phyloP scores from a whole-genome alignment of 345 rosid species.

The Melaleuca alternifolia region DNA sequence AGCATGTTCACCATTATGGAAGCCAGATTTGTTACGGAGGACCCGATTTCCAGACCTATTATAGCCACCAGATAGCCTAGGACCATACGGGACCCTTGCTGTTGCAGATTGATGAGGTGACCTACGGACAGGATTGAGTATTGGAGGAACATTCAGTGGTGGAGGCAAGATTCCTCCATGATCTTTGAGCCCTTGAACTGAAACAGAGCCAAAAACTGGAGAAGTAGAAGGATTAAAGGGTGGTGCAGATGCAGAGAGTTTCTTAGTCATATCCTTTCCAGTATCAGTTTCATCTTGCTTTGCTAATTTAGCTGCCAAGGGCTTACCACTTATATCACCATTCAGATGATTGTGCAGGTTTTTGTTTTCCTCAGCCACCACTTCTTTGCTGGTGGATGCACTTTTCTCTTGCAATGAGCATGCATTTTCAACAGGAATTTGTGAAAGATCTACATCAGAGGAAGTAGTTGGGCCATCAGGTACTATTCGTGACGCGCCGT shows the following conservation, averaged over 20 bases:
- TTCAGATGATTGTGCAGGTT: slow-evolving; percentile 18
- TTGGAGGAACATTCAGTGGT: slow-evolving; percentile 72
- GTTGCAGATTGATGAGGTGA: slow-evolving; percentile 93
- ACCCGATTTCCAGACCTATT: slow-evolving; percentile 73
- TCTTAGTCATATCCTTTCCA: slow-evolving; percentile 69
- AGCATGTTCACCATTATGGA: slow-evolving; percentile 40
- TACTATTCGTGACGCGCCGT: slow-evolving; percentile 9
- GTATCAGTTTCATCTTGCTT: slow-evolving; percentile 54
- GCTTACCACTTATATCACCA: slow-evolving; percentile 20
- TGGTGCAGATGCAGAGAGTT: slow-evolving; percentile 94
- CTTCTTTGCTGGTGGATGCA: slow-evolving; percentile 17
- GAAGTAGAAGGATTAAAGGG: slow-evolving; percentile 77
- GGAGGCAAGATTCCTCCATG: slow-evolving; percentile 93
- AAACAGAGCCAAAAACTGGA: slow-evolving; percentile 71
- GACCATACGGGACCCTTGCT: slow-evolving; percentile 95
- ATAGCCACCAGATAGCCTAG: slow-evolving; percentile 81
- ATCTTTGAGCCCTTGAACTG: slow-evolving; percentile 69
- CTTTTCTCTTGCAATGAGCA: slow-evolving; percentile 16
- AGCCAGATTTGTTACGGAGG: slow-evolving; percentile 52
- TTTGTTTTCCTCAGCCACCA: slow-evolving; percentile 16
- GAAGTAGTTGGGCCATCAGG: slow-evolving; percentile 15
- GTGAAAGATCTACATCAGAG: slow-evolving; percentile 12
- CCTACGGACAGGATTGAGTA: slow-evolving; percentile 72
- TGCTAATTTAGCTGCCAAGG: slow-evolving; percentile 35
- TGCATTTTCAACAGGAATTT: slow-evolving; percentile 15